phyloP scores from a whole-genome alignment of 1,139 yeast genomes.

The Zygoascus meyerae region DNA sequence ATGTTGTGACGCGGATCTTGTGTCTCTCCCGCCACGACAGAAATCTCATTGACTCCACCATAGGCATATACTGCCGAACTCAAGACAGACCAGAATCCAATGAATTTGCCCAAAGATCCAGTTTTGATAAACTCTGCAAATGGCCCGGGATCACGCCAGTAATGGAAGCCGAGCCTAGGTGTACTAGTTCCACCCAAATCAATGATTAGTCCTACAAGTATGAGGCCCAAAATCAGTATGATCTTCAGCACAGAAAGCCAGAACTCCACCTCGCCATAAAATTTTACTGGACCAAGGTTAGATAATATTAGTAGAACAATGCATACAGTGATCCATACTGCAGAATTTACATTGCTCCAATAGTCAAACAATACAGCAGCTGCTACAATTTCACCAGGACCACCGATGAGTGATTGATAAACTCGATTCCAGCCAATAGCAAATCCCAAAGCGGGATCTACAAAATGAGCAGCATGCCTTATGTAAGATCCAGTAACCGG shows the following conservation, averaged over 20 bases:
- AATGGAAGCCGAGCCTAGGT: conserved; percentile 58
- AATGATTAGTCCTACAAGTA: conserved; percentile 32
- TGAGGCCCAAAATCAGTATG: conserved; percentile 17
- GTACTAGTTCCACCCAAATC: conserved; percentile 27
- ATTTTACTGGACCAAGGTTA: conserved; percentile 34
- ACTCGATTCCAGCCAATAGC: conserved; percentile 38
- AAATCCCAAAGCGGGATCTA: conserved; percentile 20
- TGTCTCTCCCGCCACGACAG: conserved; percentile 78
- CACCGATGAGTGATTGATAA: conserved; percentile 38
- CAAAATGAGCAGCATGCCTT: conserved; percentile 53
- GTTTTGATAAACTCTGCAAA: conserved; percentile 46
- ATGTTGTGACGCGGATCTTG: conserved; percentile 69
- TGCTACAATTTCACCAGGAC: conserved; percentile 42
- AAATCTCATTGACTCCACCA: conserved; percentile 66
- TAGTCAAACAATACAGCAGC: conserved; percentile 34
- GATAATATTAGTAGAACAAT: conserved; percentile 29
- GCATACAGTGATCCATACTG: conserved; percentile 34
- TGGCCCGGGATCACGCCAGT: conserved; percentile 82
- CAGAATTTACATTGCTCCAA: conserved; percentile 29
- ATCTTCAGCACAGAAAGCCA: conserved; percentile 31
- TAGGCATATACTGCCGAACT: conserved; percentile 44
- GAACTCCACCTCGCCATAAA: conserved; percentile 35
- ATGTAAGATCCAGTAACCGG: conserved; percentile 69
- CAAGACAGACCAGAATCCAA: conserved; percentile 42
- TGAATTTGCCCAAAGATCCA: conserved; percentile 37